These are phyloP conservation scores for Yamadazyma kanchanaburiensis DNA, from an alignment of 1,139 yeast genomes.

Conservation along the genomic window DNA sequence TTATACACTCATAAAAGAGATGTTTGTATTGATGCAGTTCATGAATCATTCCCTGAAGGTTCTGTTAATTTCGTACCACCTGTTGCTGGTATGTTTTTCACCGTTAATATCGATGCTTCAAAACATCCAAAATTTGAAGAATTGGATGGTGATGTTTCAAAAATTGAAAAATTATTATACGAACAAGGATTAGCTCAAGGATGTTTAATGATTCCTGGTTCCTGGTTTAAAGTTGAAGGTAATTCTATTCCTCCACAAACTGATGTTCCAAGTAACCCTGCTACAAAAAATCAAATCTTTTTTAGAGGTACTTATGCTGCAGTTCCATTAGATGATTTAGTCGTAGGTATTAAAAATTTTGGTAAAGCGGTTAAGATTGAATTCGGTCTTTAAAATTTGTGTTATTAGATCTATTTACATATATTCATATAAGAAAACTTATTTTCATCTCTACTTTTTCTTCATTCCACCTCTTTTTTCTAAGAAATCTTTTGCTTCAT, in stretches of 20 bases:
- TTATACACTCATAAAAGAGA: slow-evolving; percentile 76
- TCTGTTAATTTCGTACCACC: slow-evolving; percentile 64
- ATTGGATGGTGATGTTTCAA: slow-evolving; percentile 47
- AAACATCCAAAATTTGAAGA: slow-evolving; percentile 74
- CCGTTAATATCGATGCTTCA: slow-evolving; percentile 68
- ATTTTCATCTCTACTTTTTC: slow-evolving; percentile 30
- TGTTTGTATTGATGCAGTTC: slow-evolving; percentile 67
- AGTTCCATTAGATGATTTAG: slow-evolving; percentile 62
- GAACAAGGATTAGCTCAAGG: slow-evolving; percentile 64
- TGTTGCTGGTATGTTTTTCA: slow-evolving; percentile 93
- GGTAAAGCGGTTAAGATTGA: slow-evolving; percentile 56
- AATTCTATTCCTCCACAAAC: slow-evolving; percentile 51
- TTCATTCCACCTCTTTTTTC: slow-evolving; percentile 75
- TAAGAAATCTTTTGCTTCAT: slow-evolving; percentile 93
- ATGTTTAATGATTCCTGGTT: slow-evolving; percentile 80
- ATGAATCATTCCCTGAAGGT: slow-evolving; percentile 56
- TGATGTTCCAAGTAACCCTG: slow-evolving; percentile 29
- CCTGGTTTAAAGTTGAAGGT: slow-evolving; percentile 70
- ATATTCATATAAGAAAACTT: not conserved
- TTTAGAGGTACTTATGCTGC: slow-evolving; percentile 94
- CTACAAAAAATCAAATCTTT: slow-evolving; percentile 48
- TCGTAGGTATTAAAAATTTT: slow-evolving; percentile 59
- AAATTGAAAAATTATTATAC: slow-evolving; percentile 64
- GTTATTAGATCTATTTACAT: slow-evolving; percentile 2
- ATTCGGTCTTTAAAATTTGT: slow-evolving; percentile 11